These are phyloP conservation scores for Paracamarosporium sp. DNA, from an alignment of 2,329 filamentous ascomycete species.

Conservation along the genomic window DNA sequence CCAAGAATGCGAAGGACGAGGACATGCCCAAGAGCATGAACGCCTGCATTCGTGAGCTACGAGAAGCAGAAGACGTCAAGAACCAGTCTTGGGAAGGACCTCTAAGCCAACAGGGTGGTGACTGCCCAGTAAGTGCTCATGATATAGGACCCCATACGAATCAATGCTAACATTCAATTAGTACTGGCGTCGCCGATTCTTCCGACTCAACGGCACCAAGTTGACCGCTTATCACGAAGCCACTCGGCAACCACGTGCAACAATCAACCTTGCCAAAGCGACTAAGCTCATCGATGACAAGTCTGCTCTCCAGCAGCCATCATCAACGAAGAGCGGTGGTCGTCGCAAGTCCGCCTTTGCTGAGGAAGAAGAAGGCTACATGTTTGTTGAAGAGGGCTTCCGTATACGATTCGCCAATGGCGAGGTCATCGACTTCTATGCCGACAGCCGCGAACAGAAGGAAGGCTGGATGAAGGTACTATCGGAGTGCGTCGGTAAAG, in stretches of 20 bases:
- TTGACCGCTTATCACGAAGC: constrained; percentile 96
- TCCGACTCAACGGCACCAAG: constrained; percentile 89
- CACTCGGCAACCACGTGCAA: constrained; percentile 92
- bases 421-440: constrained; percentile 98
- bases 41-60: constrained; percentile 90
- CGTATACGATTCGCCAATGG: constrained; percentile 98
- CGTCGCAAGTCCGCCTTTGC: constrained; percentile 94
- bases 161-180: constrained; percentile 47
- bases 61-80: constrained; percentile 82
- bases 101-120: constrained; percentile 94
- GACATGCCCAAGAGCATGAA: constrained; percentile 99
- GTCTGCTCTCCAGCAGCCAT: constrained; percentile 80
- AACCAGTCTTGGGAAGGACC: constrained; percentile 84
- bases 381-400: constrained; percentile 99
- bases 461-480: constrained; percentile 94
- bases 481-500: constrained; percentile 70
- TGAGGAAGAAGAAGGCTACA: constrained; percentile 98
- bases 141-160: not conserved
- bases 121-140: constrained; percentile 83
- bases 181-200: constrained; percentile 98
- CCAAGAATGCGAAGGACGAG: constrained; percentile 83
- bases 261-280: constrained; percentile 94
- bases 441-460: constrained; percentile 85
- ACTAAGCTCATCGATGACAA: constrained; percentile 94
- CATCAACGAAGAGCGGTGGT: constrained; percentile 74